Evolutionary conservation across 441 rosid genomes (phyloP), one percentile per base, ranked within the genome.

Genomic region (Iberis amara): DNA sequence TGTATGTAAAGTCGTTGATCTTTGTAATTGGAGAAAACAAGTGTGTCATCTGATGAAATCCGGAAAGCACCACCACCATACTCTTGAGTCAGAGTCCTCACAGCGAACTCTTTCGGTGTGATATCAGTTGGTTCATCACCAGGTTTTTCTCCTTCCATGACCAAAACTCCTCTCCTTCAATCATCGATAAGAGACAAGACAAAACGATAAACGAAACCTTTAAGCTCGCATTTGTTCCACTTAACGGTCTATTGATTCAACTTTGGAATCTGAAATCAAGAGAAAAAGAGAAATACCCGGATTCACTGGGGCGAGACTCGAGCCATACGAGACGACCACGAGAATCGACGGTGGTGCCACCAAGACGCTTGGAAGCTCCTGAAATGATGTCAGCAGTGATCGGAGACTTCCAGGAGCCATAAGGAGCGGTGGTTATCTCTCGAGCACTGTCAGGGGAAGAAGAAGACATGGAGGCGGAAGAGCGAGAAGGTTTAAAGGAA

Each of bases 321-420:
- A 88, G 81, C 83, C 79, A 83, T 68, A 81, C 35, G 49, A 91
- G 82, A 62, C 74, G 80, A 38, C 96, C 98, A n/a, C 36, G 78
- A 50, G 73, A 78, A 56, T 77, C 91, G 15, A 83, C 75, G 36
- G 95, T 66, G 37, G 87, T 70, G 39, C 96, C 96, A 3, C 76
- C 87, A n/a, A 88, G 94, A 37, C 80, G 68, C 61, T 91, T 91
- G 59, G 81, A 83, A 44, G 95, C 66, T 8, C 95, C 95, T 38
- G 98, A 83, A 62, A 85, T 89, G 12, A 78, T 63, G 54, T 88
- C 94, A 57, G 96, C 89, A 21, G 96, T 80, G 75, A 91, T 79
- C n/a, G 94, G 98, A 11, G 98, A 91, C 61, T 77, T 83, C 98
- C 96, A 91, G 12, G 96, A 81, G 53, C 98, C 98, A 32, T 79